Evolutionary conservation across 371 early-diverging fungal species (phyloP).

Genomic region (Umbelopsis sp.): DNA sequence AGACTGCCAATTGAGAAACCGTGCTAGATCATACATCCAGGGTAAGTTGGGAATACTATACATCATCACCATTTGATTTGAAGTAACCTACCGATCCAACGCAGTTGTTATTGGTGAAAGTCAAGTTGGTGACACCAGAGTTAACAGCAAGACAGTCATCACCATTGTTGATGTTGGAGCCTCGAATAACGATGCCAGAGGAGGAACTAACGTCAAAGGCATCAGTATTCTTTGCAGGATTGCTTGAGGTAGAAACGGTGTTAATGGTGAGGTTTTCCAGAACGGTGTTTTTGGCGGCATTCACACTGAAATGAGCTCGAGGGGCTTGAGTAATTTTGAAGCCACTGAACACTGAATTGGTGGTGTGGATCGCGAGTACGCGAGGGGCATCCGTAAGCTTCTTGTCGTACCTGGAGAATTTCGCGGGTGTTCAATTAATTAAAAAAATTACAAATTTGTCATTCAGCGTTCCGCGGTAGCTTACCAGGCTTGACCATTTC

Average conservation of each 20-base stretch:
- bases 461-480: not conserved
- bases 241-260: conserved; percentile 30
- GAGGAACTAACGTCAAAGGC: conserved; percentile 40
- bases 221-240: conserved; percentile 40
- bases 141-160: conserved; percentile 44
- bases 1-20: conserved; percentile 45
- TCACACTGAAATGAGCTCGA: conserved; percentile 38
- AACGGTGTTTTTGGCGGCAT: conserved; percentile 30
- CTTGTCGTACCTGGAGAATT: conserved; percentile 24
- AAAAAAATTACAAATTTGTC: not conserved
- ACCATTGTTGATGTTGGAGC: conserved; percentile 29
- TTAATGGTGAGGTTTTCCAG: conserved; percentile 28
- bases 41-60: not conserved
- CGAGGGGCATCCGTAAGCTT: conserved; percentile 35
- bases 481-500: conserved; percentile 41
- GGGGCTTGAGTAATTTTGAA: conserved; percentile 37
- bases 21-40: conserved; percentile 22
- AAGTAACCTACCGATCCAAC: conserved; percentile 17
- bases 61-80: not conserved
- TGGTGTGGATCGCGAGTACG: conserved; percentile 35
- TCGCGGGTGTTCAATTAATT: not conserved
- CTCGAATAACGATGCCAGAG: conserved; percentile 27
- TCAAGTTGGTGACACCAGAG: conserved; percentile 34
- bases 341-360: conserved; percentile 33
- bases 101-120: conserved; percentile 29